Evolutionary conservation across 1,139 yeast species (phyloP).

Genomic region (Pichia sp.): DNA sequence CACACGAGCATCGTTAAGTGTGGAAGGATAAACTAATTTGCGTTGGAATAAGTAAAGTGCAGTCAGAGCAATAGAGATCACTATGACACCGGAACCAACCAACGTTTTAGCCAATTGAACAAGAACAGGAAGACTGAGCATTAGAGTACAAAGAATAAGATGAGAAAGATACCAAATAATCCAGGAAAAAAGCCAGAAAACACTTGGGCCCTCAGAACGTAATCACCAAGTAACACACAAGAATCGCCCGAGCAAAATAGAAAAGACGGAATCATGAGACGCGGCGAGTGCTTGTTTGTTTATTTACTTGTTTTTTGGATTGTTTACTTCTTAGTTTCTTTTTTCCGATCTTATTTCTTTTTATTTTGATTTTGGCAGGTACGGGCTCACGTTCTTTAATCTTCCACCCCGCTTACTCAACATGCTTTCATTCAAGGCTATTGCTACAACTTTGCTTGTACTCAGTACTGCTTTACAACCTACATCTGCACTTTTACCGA

Average conservation of each 20-base stretch:
- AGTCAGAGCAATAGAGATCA: conserved; percentile 34
- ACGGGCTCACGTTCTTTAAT: not conserved
- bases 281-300: too few relatives aligned
- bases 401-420: not conserved
- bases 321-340: too few relatives aligned
- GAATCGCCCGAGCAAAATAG: not conserved
- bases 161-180: too few relatives aligned
- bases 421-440: conserved; percentile 7
- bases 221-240: too few relatives aligned
- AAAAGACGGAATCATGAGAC: not conserved
- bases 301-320: too few relatives aligned
- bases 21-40: conserved; percentile 73
- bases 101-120: not conserved
- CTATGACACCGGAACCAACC: conserved; percentile 1
- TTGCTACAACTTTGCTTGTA: conserved; percentile 4
- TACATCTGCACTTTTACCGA: conserved; percentile 37
- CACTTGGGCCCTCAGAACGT: too few relatives aligned
- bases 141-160: not conserved
- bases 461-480: conserved; percentile 6
- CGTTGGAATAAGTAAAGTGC: conserved; percentile 66
- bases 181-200: too few relatives aligned
- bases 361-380: not conserved
- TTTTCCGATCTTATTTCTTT: not conserved
- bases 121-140: not conserved
- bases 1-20: conserved; percentile 70